Percentiles rank a stretch among this genome's conserved stretches.
These are phyloP conservation scores for Paraphaeosphaeria minitans DNA, from an alignment of 2,329 filamentous ascomycete genomes.

Conservation along the genomic window DNA sequence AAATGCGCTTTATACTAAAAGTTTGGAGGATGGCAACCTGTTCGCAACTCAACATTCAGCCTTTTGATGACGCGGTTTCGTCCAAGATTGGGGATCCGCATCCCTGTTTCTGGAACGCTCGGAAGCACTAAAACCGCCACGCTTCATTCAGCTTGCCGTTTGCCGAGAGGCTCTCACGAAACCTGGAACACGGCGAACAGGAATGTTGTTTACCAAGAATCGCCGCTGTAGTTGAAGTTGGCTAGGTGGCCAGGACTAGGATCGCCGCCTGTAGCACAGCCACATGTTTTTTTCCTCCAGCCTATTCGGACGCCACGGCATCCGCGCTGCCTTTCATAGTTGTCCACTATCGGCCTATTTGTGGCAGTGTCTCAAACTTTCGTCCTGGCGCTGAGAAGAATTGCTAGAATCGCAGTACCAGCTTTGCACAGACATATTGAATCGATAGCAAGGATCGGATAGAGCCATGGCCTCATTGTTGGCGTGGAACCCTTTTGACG, in stretches of 20 bases:
- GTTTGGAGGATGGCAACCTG: constrained; percentile 6
- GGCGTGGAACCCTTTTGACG: too few species aligned
- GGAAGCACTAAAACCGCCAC: constrained; percentile 3
- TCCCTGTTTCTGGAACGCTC: constrained; percentile 4
- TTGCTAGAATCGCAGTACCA: too few species aligned
- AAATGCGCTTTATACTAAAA: constrained; percentile 5
- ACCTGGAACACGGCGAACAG: neutral
- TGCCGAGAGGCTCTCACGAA: neutral
- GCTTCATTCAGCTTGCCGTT: neutral
- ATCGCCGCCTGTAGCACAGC: neutral
- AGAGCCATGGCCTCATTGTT: too few species aligned
- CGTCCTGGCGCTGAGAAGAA: too few species aligned
- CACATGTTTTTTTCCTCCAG: neutral
- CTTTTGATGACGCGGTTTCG: constrained; percentile 1
- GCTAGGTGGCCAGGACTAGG: neutral
- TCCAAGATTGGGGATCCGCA: neutral
- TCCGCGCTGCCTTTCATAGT: too few species aligned
- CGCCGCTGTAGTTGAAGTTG: neutral
- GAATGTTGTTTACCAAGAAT: neutral
- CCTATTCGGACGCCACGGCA: neutral
- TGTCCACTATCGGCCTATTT: too few species aligned
- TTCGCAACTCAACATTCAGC: constrained; percentile 2
- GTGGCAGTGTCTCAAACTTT: too few species aligned
- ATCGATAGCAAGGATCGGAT: too few species aligned
- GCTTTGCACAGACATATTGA: too few species aligned